Conservation (phyloP, 768 basidiomycete genomes). For the Pleurotus eryngii region DNA sequence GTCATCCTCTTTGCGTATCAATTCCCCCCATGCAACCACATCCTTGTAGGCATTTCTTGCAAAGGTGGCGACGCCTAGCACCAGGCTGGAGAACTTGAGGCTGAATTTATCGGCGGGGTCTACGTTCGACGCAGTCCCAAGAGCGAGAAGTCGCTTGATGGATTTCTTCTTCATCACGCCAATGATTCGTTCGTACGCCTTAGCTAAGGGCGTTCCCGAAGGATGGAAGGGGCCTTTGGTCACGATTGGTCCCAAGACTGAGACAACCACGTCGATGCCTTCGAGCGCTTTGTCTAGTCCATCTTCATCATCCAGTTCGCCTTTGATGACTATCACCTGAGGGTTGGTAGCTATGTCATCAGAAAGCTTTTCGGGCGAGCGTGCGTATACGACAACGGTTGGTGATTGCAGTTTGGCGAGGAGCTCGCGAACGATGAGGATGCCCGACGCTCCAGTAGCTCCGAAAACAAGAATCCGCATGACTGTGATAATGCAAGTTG, state of each 20-base stretch:
- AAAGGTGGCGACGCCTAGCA: conserved; percentile 38
- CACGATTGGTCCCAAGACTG: conserved; percentile 56
- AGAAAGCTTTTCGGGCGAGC: conserved; percentile 62
- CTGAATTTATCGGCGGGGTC: conserved; percentile 60
- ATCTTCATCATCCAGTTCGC: conserved; percentile 50
- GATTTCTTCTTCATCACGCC: conserved; percentile 48
- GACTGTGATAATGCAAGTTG: too few relatives aligned
- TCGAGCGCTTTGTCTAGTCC: conserved; percentile 49
- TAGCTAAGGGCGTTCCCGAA: conserved; percentile 55
- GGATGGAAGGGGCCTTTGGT: conserved; percentile 35
- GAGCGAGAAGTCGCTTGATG: conserved; percentile 58
- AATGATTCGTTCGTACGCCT: conserved; percentile 54
- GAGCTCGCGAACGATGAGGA: conserved; percentile 52
- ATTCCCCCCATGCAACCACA: conserved; percentile 60
- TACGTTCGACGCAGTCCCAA: conserved; percentile 64
- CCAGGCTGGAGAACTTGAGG: conserved; percentile 39
- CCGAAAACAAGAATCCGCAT: conserved; percentile 69
- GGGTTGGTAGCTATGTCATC: conserved; percentile 42
- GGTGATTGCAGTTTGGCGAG: conserved; percentile 36
- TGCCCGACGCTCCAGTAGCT: conserved; percentile 61
- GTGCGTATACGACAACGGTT: conserved; percentile 57
- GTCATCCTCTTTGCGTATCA: conserved; percentile 45
- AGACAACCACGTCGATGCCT: conserved; percentile 60
- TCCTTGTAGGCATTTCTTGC: conserved; percentile 64
- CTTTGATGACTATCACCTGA: conserved; percentile 47